Conservation (phyloP, 805 yeast species). For the Candida anglica region DNA sequence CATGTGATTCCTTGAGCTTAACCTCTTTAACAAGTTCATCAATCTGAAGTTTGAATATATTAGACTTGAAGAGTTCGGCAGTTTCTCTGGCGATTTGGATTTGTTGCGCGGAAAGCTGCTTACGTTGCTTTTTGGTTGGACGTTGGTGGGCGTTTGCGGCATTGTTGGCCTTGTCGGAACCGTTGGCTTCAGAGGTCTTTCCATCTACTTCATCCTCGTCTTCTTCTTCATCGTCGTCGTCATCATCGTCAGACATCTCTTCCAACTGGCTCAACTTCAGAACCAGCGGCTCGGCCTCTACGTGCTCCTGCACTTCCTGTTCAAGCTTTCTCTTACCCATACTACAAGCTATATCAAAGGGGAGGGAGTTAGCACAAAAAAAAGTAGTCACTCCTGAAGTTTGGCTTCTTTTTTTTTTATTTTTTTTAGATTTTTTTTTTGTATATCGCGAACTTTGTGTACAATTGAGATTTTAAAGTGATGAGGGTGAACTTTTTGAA, state of each 20-base stretch:
- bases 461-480: no score
- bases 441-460: no score
- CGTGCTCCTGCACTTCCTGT: slow-evolving; percentile 8
- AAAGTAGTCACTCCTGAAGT: no score
- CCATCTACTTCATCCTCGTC: slow-evolving; percentile 10
- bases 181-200: slow-evolving; percentile 9
- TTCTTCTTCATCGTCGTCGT: slow-evolving; percentile 24
- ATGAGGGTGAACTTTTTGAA: no score
- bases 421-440: no score
- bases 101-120: slow-evolving; percentile 65
- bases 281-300: slow-evolving; percentile 9
- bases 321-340: slow-evolving; percentile 25
- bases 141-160: slow-evolving; percentile 6
- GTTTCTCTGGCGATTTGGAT: slow-evolving; percentile 91
- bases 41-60: slow-evolving; percentile 90
- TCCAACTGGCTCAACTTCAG: slow-evolving; percentile 5
- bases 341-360: no score
- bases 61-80: slow-evolving; percentile 90
- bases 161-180: slow-evolving; percentile 11
- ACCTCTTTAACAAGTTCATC: slow-evolving; percentile 87
- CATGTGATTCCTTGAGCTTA: slow-evolving; percentile 64
- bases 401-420: no score
- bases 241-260: slow-evolving; percentile 6
- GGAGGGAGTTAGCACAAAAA: no score
- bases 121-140: slow-evolving; percentile 31